These are phyloP conservation scores for Plasmodium inui DNA, from an alignment of 169 alveolate genomes.

Conservation along the genomic window DNA sequence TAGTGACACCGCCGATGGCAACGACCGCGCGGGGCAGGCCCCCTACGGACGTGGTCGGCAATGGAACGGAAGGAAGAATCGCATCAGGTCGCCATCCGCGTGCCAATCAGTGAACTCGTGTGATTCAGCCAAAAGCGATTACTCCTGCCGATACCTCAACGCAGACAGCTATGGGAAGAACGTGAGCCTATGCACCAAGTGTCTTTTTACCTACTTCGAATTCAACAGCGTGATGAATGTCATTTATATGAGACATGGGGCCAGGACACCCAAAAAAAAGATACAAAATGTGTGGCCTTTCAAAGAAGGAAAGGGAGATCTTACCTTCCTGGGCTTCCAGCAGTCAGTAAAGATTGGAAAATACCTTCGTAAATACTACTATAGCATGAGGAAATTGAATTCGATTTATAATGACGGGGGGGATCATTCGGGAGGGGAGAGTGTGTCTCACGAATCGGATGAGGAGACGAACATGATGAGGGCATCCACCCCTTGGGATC, in stretches of 20 bases:
- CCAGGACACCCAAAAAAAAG: constrained; percentile 65
- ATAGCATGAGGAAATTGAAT: constrained; percentile 30
- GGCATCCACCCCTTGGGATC: neutral
- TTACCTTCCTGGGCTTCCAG: constrained; percentile 62
- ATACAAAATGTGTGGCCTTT: constrained; percentile 60
- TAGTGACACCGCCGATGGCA: neutral
- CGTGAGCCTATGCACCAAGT: constrained; percentile 39
- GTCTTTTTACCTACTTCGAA: constrained; percentile 36
- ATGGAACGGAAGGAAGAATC: neutral
- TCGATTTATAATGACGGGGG: neutral
- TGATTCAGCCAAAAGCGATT: constrained; percentile 3
- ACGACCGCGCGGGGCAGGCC: neutral
- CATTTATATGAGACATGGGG: constrained; percentile 72
- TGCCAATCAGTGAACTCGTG: constrained; percentile 10
- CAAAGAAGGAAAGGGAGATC: constrained; percentile 49
- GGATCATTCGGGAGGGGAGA: neutral
- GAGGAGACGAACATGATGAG: neutral
- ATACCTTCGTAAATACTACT: constrained; percentile 43
- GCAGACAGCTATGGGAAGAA: constrained; percentile 18
- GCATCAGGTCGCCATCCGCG: neutral
- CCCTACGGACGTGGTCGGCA: neutral
- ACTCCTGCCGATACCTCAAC: constrained; percentile 25
- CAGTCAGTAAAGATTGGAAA: constrained; percentile 54
- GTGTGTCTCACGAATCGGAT: neutral
- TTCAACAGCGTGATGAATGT: constrained; percentile 27